Evolutionary conservation across 495 filamentous ascomycete species (phyloP).

Genomic region (Bacidia rubella): DNA sequence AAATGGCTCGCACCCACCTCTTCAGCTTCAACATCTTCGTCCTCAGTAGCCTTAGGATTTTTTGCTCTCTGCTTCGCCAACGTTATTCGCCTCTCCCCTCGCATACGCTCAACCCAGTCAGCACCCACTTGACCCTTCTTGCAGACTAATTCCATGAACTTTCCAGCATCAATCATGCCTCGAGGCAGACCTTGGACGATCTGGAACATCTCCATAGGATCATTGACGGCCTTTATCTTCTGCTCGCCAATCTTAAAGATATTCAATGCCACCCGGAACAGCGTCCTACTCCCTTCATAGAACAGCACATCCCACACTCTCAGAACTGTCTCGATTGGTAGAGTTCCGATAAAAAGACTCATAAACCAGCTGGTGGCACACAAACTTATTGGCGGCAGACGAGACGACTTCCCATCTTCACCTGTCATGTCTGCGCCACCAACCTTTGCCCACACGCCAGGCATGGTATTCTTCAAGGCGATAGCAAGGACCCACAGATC

Average conservation of each 20-base stretch:
- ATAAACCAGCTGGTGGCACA: slow-evolving; percentile 98
- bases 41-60: background rate
- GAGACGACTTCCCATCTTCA: slow-evolving; percentile 28
- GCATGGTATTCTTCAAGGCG: slow-evolving; percentile 67
- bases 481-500: slow-evolving; percentile 91
- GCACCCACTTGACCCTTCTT: slow-evolving; percentile 12
- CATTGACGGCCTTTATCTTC: slow-evolving; percentile 64
- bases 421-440: slow-evolving; percentile 42
- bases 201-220: slow-evolving; percentile 94
- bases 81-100: slow-evolving; percentile 12
- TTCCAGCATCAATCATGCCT: slow-evolving; percentile 64
- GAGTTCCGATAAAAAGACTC: slow-evolving; percentile 83
- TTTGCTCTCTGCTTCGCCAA: slow-evolving; percentile 13
- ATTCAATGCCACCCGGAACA: slow-evolving; percentile 86
- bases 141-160: slow-evolving; percentile 48
- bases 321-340: slow-evolving; percentile 80
- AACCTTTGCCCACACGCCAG: slow-evolving; percentile 77
- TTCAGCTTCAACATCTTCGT: slow-evolving; percentile 7
- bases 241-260: slow-evolving; percentile 85
- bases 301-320: slow-evolving; percentile 95
- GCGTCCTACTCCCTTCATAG: slow-evolving; percentile 85
- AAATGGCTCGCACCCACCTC: background rate
- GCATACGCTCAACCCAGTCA: slow-evolving; percentile 16
- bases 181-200: slow-evolving; percentile 85
- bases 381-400: slow-evolving; percentile 78